A percentile compares a stretch with the other conserved stretches of the same genome.
Conservation (phyloP, 2,329 filamentous ascomycete species). For the Colletotrichum sp. region DNA sequence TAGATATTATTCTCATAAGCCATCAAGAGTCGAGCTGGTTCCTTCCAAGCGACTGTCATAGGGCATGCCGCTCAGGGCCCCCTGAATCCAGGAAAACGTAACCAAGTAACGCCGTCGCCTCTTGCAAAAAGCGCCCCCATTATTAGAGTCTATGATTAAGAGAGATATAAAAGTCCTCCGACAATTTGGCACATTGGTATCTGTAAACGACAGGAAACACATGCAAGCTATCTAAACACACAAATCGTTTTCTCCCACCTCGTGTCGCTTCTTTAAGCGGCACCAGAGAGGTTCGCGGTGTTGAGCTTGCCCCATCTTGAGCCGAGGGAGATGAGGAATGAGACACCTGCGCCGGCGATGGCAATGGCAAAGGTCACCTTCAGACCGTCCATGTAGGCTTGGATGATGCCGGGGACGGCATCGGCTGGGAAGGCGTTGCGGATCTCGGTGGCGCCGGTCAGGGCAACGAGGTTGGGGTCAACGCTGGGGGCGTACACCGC, state of each 20-base stretch:
- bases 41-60: not conserved
- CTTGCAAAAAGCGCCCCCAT: not conserved
- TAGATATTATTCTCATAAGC: not conserved
- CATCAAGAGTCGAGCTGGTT: not conserved
- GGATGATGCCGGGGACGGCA: slow-evolving; percentile 58
- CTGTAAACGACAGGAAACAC: not conserved
- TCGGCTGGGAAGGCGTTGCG: slow-evolving; percentile 51
- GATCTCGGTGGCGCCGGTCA: slow-evolving; percentile 60
- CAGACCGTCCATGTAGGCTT: slow-evolving; percentile 67
- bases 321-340: slow-evolving; percentile 36
- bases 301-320: slow-evolving; percentile 36
- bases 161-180: not conserved
- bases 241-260: not conserved
- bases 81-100: not conserved
- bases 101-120: not conserved
- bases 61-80: not conserved
- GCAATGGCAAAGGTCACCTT: slow-evolving; percentile 67
- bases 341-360: slow-evolving; percentile 50
- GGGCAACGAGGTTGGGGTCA: slow-evolving; percentile 38
- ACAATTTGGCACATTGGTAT: not conserved
- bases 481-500: slow-evolving; percentile 38
- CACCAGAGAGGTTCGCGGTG: slow-evolving; percentile 8
- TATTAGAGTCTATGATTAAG: not conserved
- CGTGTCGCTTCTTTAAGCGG: not conserved
- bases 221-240: not conserved